Conservation (phyloP, 495 filamentous ascomycete species). For the Cercophora samala region DNA sequence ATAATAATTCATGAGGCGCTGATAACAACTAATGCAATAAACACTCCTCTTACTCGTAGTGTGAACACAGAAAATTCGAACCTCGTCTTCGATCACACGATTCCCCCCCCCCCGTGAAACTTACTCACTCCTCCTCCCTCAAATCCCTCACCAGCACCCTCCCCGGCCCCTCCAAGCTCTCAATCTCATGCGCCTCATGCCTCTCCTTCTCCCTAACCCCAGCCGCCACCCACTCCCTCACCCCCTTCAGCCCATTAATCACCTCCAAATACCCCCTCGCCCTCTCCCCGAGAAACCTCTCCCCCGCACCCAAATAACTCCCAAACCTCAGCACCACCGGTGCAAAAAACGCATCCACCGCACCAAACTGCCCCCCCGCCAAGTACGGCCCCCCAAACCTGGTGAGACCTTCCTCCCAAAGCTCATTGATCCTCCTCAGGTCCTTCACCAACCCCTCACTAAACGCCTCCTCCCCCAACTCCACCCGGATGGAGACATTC, state of each 20-base stretch:
- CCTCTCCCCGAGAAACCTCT: slow-evolving; percentile 14
- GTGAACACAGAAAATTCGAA: no score
- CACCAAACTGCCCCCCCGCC: slow-evolving; percentile 38
- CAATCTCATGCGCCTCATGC: slow-evolving; percentile 16
- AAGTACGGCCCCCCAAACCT: slow-evolving; percentile 40
- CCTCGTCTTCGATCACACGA: no score
- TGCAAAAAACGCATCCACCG: slow-evolving; percentile 44
- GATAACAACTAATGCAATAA: no score
- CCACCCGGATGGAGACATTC: slow-evolving; percentile 45
- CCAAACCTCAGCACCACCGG: slow-evolving; percentile 35
- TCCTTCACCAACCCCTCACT: slow-evolving; percentile 30
- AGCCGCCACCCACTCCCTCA: slow-evolving; percentile 27
- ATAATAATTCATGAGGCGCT: no score
- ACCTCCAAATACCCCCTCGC: slow-evolving; percentile 24
- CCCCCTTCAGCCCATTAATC: slow-evolving; percentile 23
- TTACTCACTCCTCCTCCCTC: slow-evolving; percentile 9
- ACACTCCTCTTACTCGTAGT: no score
- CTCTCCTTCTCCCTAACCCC: slow-evolving; percentile 16
- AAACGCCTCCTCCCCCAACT: slow-evolving; percentile 23
- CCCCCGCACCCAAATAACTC: slow-evolving; percentile 28
- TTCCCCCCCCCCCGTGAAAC: neutral
- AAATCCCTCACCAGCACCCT: slow-evolving; percentile 19
- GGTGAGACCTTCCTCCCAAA: slow-evolving; percentile 40
- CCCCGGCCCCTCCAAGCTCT: slow-evolving; percentile 16
- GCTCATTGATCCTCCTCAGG: slow-evolving; percentile 30